Evolutionary conservation across 257 asterid species (phyloP), one percentile per base, ranked within the genome.

Genomic region (Rauvolfia tetraphylla): DNA sequence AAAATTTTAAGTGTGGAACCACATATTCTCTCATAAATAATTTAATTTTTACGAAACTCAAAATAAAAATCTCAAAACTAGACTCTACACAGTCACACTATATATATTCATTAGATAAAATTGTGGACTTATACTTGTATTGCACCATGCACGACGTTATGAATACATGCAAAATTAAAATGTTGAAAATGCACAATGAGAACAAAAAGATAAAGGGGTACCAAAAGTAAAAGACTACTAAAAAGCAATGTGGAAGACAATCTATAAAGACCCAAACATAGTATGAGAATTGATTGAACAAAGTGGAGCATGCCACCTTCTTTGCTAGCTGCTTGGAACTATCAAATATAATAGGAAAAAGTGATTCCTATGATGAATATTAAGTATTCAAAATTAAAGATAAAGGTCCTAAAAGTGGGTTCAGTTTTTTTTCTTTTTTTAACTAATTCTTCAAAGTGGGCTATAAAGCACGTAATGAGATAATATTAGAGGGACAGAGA

Each of bases 231-330:
- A 73, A 76, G 20, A 44, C 63, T 72, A 69, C 57, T 20, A 34
- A 82, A 72, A 67, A 63, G 29, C n/a, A 14, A 70, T 27, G 79
- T 14, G 73, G 62, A 84, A 46, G 73, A 59, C 68, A 36, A 63
- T 38, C 48, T 62, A 8, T 62, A 74, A 70, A 77, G 54, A 22
- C 23, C 25, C 72, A 79, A 78, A 80, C 67, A 76, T 68, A 17
- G 73, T 71, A 87, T 71, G 68, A 76, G 27, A 71, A 78, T 72
- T 80, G 86, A 79, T 83, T 83, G 84, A 81, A 80, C 74, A 83
- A 86, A 87, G 87, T 83, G 88, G 87, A 87, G 88, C 90, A 87
- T 86, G 87, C 85, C 87, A 89, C 92, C 89, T 86, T 77, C 80
- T 77, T 46, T 79, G 81, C 63, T 78, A 86, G 86, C 89, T 83